Evolutionary conservation across 2,329 filamentous ascomycete genomes (phyloP).

Genomic region (Calonectria hongkongensis): DNA sequence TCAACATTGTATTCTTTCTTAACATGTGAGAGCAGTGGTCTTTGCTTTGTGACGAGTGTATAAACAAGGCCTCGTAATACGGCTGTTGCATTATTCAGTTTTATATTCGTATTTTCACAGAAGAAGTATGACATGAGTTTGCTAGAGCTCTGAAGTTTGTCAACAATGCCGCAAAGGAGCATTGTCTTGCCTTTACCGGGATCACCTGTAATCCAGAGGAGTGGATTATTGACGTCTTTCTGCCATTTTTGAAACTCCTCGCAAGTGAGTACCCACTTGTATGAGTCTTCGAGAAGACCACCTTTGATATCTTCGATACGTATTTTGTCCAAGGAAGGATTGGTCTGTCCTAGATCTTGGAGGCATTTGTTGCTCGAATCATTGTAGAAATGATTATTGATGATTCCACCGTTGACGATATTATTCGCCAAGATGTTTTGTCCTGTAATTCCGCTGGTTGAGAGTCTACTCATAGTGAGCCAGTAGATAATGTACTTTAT

Average conservation of each 20-base stretch:
- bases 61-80: constrained; percentile 7
- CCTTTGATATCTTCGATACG: constrained; percentile 11
- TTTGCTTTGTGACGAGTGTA: background rate
- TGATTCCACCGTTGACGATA: too few species aligned
- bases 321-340: background rate
- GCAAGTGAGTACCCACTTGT: background rate
- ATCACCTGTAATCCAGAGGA: background rate
- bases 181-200: constrained; percentile 11
- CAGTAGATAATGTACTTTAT: too few species aligned
- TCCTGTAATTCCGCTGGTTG: too few species aligned
- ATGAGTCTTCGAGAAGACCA: background rate
- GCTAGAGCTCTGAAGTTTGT: background rate
- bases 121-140: background rate
- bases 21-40: background rate
- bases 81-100: background rate
- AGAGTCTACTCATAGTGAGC: too few species aligned
- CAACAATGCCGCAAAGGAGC: constrained; percentile 14
- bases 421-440: too few species aligned
- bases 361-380: background rate
- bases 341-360: background rate
- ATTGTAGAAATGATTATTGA: too few species aligned
- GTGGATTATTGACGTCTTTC: background rate
- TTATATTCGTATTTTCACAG: background rate
- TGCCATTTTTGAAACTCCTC: background rate
- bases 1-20: background rate